These are phyloP conservation scores for Annulohypoxylon truncatum DNA, from an alignment of 2,329 filamentous ascomycete species.

Conservation along the genomic window DNA sequence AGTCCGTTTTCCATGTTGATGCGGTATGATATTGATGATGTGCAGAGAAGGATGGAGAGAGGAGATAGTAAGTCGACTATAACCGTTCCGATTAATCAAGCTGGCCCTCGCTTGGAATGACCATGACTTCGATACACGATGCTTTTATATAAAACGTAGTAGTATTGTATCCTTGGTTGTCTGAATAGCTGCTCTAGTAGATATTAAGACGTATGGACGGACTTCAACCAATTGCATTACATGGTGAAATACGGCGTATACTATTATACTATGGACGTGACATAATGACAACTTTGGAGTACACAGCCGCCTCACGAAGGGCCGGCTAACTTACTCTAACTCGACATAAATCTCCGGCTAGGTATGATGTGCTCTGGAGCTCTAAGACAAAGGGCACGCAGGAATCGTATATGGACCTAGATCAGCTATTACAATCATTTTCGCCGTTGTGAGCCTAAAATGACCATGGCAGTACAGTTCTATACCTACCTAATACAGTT, in stretches of 20 bases:
- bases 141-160: background rate
- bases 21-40: background rate
- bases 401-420: too few relatives aligned
- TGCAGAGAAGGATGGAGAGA: background rate
- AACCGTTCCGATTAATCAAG: background rate
- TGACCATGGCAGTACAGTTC: background rate
- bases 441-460: too few relatives aligned
- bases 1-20: slow-evolving; percentile 49
- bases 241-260: slow-evolving; percentile 34
- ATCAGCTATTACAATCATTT: too few relatives aligned
- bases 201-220: slow-evolving; percentile 16
- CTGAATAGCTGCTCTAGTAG: background rate
- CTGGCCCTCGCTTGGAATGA: background rate
- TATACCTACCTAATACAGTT: too few relatives aligned
- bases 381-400: too few relatives aligned
- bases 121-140: background rate
- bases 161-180: background rate
- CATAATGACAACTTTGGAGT: background rate
- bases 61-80: background rate
- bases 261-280: too few relatives aligned
- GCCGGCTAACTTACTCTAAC: too few relatives aligned
- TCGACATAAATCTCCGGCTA: too few relatives aligned
- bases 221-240: slow-evolving; percentile 38
- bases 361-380: too few relatives aligned
- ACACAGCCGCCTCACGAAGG: background rate